Evolutionary conservation across 75 land plant genomes (phyloP), one percentile per base, ranked within the genome.

Genomic region (Pinus taeda): DNA sequence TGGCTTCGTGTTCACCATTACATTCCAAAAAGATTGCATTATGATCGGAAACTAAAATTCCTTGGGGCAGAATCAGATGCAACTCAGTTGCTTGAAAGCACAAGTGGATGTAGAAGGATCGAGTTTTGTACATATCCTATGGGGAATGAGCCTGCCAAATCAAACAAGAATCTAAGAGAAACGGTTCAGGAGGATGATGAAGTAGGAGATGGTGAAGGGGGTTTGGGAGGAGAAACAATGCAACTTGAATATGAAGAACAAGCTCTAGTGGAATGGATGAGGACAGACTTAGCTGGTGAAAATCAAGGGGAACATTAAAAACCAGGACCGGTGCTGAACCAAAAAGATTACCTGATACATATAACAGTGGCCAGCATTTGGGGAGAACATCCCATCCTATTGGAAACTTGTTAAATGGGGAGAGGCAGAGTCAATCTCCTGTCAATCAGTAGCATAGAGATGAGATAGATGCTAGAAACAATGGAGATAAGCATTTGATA

Each of bases 241-340:
- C 87, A 84, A 71, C 59, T 83, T 67, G 91, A 93, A 37, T 87
- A 88, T 73, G 89, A 93, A 79, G 77, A 77, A 11, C 56, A 59
- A 37, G 20, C 29, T 49, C 76, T 17, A 33, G 20, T 49, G 79
- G 39, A 45, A 3, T 36, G 60, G 59, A 76, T 3, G 1, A n/a
- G 45, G 49, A 73, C 24, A 57, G 33, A 26, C 36, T 26, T 26
- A 11, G 2, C 39, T 39, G 60, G 29, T 22, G 60, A 80, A 42
- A 36, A 29, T 64, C 81, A 79, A 56, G 17, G 57, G 26, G n/a
- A 20, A 37, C 22, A 26, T 76, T 30, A 11, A 76, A 13, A 13
- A 58, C 7, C 26, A 26, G 0, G 21, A 49, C 4, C 29, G 45
- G 12, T 24, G 45, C 55, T 45, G 37, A 57, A 58, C 17, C 63